Evolutionary conservation across 768 basidiomycete genomes (phyloP).

Genomic region (Gyrodon lividus): DNA sequence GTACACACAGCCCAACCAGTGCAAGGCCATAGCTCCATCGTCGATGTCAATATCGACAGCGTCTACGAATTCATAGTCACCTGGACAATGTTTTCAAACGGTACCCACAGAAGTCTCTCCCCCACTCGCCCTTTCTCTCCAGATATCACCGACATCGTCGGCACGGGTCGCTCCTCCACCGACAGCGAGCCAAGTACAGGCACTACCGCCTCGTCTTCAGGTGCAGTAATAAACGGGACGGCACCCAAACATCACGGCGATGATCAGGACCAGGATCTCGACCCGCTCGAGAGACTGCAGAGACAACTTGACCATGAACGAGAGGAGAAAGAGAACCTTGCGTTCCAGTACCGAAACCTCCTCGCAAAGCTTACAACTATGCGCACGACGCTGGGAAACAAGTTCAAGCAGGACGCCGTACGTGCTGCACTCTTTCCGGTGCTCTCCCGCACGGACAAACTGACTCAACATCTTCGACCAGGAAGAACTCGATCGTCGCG

Average conservation of each 20-base stretch:
- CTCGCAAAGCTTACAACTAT: slow-evolving; percentile 89
- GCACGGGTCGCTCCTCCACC: slow-evolving; percentile 36
- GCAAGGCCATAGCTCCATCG: neutral
- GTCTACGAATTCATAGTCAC: neutral
- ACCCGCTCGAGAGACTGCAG: slow-evolving; percentile 61
- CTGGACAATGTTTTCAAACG: slow-evolving; percentile 9
- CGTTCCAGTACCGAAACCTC: slow-evolving; percentile 80
- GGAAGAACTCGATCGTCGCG: slow-evolving; percentile 97
- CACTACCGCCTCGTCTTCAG: slow-evolving; percentile 20
- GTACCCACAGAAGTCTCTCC: slow-evolving; percentile 6
- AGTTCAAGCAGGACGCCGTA: slow-evolving; percentile 95
- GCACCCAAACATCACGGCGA: slow-evolving; percentile 35
- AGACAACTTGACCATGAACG: slow-evolving; percentile 71
- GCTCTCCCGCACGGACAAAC: neutral
- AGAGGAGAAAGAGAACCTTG: slow-evolving; percentile 87
- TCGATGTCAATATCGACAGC: neutral
- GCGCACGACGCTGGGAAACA: slow-evolving; percentile 91
- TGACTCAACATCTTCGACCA: slow-evolving; percentile 34
- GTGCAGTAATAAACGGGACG: slow-evolving; percentile 33
- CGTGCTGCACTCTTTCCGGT: slow-evolving; percentile 28
- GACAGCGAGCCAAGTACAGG: slow-evolving; percentile 41
- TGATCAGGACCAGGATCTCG: slow-evolving; percentile 41
- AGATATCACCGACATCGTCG: slow-evolving; percentile 21
- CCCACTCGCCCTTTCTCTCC: slow-evolving; percentile 35
- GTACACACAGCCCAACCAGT: neutral